Percentiles rank a stretch among this genome's conserved stretches.
These are phyloP conservation scores for Brassica incana DNA, from an alignment of 345 rosid genomes.

Conservation along the genomic window DNA sequence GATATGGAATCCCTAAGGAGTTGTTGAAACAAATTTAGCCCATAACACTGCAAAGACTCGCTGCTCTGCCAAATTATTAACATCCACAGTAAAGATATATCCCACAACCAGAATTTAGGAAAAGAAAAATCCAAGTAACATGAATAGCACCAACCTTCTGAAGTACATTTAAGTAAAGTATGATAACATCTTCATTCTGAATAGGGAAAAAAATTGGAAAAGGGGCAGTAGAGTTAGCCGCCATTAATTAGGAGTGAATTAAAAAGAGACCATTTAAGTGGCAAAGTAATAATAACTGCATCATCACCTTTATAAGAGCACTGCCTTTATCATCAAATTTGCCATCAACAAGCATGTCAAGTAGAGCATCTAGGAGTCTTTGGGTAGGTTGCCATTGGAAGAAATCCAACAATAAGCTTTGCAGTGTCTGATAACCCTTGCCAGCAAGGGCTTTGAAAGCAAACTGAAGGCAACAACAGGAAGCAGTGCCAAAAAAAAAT, in stretches of 20 bases:
- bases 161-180: slow-evolving; percentile 81
- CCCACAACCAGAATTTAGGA: slow-evolving; percentile 14
- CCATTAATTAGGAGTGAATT: slow-evolving; percentile 28
- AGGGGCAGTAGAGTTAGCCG: slow-evolving; percentile 27
- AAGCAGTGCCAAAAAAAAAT: slow-evolving; percentile 16
- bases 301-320: slow-evolving; percentile 73
- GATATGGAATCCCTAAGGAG: slow-evolving; percentile 88
- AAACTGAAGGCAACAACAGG: slow-evolving; percentile 48
- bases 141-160: slow-evolving; percentile 76
- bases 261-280: slow-evolving; percentile 10
- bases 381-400: slow-evolving; percentile 81
- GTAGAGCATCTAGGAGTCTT: slow-evolving; percentile 75
- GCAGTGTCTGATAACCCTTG: slow-evolving; percentile 87
- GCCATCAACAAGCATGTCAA: slow-evolving; percentile 99
- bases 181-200: slow-evolving; percentile 96
- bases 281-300: slow-evolving; percentile 10
- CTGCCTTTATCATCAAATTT: slow-evolving; percentile 66
- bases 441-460: slow-evolving; percentile 92
- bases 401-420: slow-evolving; percentile 82
- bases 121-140: slow-evolving; percentile 21
- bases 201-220: slow-evolving; percentile 31
- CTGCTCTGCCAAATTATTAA: slow-evolving; percentile 98
- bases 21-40: slow-evolving; percentile 78
- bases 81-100: slow-evolving; percentile 39
- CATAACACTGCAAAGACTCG: slow-evolving; percentile 77